Evolutionary conservation across 306 rosid species (phyloP).

Genomic region (Quercus bicolor): DNA sequence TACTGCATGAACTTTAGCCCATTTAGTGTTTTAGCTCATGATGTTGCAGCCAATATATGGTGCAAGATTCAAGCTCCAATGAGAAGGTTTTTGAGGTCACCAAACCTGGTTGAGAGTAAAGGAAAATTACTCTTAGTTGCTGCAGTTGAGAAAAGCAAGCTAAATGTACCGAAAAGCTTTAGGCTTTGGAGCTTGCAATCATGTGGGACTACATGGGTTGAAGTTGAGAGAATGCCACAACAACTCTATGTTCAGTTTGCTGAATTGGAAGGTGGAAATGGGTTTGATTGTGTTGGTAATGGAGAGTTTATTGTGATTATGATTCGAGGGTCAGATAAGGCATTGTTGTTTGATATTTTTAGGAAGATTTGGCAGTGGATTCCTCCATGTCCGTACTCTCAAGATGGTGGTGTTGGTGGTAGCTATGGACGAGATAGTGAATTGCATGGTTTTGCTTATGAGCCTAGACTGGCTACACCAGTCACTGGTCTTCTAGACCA

Average conservation of each 20-base stretch:
- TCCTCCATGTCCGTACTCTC: constrained; percentile 77
- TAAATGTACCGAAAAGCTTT: constrained; percentile 79
- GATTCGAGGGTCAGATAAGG: constrained; percentile 54
- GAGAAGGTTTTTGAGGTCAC: constrained; percentile 76
- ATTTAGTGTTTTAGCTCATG: constrained; percentile 66
- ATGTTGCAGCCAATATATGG: constrained; percentile 53
- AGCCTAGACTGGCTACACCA: constrained; percentile 78
- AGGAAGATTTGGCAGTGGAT: constrained; percentile 90
- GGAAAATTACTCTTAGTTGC: constrained; percentile 70
- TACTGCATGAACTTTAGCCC: constrained; percentile 94
- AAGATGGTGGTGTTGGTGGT: background rate
- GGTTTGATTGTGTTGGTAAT: constrained; percentile 72
- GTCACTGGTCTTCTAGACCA: constrained; percentile 76
- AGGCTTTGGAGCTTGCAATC: constrained; percentile 78
- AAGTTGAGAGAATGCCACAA: constrained; percentile 93
- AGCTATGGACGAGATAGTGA: constrained; percentile 26
- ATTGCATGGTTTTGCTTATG: constrained; percentile 83
- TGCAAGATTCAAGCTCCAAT: constrained; percentile 91
- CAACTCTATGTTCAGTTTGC: constrained; percentile 66
- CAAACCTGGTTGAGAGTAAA: constrained; percentile 57
- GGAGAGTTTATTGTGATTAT: constrained; percentile 68
- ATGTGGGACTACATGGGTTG: constrained; percentile 84
- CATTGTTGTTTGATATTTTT: constrained; percentile 55
- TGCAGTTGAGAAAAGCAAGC: constrained; percentile 86
- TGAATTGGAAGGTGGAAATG: constrained; percentile 59